Conservation (phyloP, 192 early-diverging fungal species). For the Bifiguratus adelaidae region DNA sequence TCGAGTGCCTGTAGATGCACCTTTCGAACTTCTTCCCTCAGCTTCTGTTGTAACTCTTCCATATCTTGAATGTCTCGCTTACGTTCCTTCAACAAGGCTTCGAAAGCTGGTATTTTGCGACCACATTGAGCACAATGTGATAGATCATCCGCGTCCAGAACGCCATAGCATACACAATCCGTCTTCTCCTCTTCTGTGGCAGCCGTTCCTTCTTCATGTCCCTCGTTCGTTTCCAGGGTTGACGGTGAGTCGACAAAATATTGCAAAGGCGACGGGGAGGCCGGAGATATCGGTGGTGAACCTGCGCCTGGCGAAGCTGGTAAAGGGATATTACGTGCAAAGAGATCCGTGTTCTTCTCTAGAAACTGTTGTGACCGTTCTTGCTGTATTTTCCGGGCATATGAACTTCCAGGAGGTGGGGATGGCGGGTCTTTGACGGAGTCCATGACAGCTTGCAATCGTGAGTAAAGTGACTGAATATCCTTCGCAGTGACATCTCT, state of each 20-base stretch:
- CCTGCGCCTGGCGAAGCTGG: conserved; percentile 8
- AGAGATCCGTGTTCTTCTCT: conserved; percentile 5
- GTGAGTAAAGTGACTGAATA: conserved; percentile 35
- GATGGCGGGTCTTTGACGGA: conserved; percentile 27
- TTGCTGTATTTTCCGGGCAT: no score
- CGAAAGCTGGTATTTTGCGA: conserved; percentile 14
- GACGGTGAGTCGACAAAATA: background rate
- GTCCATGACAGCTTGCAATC: conserved; percentile 32
- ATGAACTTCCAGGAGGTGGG: background rate
- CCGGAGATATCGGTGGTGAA: conserved; percentile 2
- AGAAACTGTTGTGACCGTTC: no score
- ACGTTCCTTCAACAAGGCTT: conserved; percentile 13
- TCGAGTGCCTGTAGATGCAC: conserved; percentile 40
- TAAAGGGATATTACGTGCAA: conserved; percentile 9
- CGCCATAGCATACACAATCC: conserved; percentile 17
- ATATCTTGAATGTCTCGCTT: conserved; percentile 8
- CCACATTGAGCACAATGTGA: conserved; percentile 13
- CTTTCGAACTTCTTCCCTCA: conserved; percentile 6
- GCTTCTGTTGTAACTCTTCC: conserved; percentile 1
- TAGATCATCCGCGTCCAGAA: conserved; percentile 8
- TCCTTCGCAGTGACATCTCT: conserved; percentile 32
- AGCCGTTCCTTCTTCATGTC: background rate
- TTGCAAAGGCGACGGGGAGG: background rate
- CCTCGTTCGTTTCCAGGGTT: background rate
- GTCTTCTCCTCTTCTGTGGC: background rate